These are phyloP conservation scores for Monosporascus sp. DNA, from an alignment of 2,329 filamentous ascomycete genomes.

Conservation along the genomic window DNA sequence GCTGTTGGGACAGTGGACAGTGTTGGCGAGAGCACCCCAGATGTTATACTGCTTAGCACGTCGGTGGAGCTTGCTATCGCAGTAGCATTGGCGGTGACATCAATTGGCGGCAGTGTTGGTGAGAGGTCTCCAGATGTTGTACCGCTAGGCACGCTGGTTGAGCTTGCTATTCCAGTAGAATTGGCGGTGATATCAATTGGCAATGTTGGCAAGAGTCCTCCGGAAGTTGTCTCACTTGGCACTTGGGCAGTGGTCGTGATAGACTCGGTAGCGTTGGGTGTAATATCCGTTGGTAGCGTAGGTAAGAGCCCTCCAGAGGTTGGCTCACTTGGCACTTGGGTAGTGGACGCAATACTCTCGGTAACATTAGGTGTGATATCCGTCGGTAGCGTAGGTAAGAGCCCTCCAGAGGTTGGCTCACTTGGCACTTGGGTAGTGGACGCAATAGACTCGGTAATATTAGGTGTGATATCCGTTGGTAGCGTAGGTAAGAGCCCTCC, in stretches of 20 bases:
- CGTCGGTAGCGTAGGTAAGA: not conserved
- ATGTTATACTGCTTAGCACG: too few relatives aligned
- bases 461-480: not conserved
- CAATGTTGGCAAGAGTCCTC: not conserved
- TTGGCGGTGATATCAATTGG: not conserved
- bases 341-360: not conserved
- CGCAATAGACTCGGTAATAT: not conserved
- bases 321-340: not conserved
- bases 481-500: not conserved
- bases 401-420: not conserved
- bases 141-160: not conserved
- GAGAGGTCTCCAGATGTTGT: not conserved
- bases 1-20: not conserved
- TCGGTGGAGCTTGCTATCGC: not conserved
- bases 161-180: not conserved
- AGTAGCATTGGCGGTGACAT: not conserved
- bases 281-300: not conserved
- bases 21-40: conserved; percentile 6
- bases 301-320: not conserved
- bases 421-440: not conserved
- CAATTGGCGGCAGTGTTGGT: not conserved
- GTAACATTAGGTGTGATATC: conserved; percentile 2
- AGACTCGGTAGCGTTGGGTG: conserved; percentile 6
- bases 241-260: not conserved
- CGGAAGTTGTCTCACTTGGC: not conserved